These are phyloP conservation scores for Colletotrichum musicola DNA, from an alignment of 2,329 filamentous ascomycete species.

Conservation along the genomic window DNA sequence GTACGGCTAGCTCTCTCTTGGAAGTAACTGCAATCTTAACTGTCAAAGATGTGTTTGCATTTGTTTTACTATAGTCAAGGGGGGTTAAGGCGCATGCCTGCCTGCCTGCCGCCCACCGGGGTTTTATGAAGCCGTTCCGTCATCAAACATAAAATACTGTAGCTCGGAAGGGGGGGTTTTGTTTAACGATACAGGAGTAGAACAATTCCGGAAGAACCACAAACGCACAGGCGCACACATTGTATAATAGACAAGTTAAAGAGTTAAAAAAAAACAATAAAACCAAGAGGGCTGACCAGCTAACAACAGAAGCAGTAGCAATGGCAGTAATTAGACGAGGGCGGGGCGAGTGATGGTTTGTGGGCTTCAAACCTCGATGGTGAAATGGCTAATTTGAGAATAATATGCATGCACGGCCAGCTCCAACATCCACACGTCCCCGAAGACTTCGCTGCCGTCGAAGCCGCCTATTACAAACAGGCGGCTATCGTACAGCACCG, in stretches of 20 bases:
- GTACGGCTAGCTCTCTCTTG: no score
- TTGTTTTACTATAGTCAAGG: slow-evolving; percentile 10
- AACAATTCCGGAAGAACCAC: background rate
- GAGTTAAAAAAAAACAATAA: slow-evolving; percentile 1
- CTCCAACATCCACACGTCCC: slow-evolving; percentile 76
- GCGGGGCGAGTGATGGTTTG: background rate
- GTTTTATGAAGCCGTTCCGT: slow-evolving; percentile 38
- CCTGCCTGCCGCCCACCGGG: slow-evolving; percentile 25
- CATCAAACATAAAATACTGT: slow-evolving; percentile 39
- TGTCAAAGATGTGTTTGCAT: background rate
- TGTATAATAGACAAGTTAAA: slow-evolving; percentile 11
- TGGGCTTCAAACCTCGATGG: slow-evolving; percentile 69
- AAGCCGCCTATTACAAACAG: slow-evolving; percentile 76
- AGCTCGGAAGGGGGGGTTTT: slow-evolving; percentile 9
- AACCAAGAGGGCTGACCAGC: background rate
- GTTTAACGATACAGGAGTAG: slow-evolving; percentile 28
- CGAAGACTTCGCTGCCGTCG: slow-evolving; percentile 76
- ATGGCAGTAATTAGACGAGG: slow-evolving; percentile 20
- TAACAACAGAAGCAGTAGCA: background rate
- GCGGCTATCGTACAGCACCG: slow-evolving; percentile 74
- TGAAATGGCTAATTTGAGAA: slow-evolving; percentile 80
- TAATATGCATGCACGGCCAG: slow-evolving; percentile 79
- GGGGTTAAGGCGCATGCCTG: slow-evolving; percentile 2
- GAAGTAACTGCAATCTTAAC: no score
- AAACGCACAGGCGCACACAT: background rate